Base-by-base conservation (phyloP, 257 asterid species). In the Plantago ovata region DNA sequence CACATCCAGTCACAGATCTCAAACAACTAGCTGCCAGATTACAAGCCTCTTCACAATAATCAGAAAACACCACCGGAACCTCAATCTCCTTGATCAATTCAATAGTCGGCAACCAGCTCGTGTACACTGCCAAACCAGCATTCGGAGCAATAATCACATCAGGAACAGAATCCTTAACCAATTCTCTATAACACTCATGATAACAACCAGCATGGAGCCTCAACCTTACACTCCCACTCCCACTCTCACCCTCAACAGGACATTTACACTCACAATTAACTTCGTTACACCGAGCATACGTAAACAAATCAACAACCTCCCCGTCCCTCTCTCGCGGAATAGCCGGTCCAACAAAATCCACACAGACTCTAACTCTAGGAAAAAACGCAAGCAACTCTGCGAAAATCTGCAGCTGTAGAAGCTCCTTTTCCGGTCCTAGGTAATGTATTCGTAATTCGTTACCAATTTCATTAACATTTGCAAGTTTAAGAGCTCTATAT, bases 361-460 rank as follows among this genome's bases (percentile, higher is more conserved):
- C 77, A 50, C 69, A 81, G 48, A 93, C 41, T 64, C 57, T 59
- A 56, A 74, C 78, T 48, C 87, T 87, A 8, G 97, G 97, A 63
- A 88, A 80, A 69, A 93, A 89, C 55, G 94, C 92, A 54, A 16
- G 78, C 57, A 93, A 69, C 64, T 93, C 98, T 36, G 86, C 85
- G 40, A 93, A 89, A 64, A 76, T 89, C 36, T 78, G 77, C 71
- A 93, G 75, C 61, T 89, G 98, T 71, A 55, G 76, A 52, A 93
- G 84, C 84, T 93, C 97, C 47, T 82, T 84, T 52, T 89, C 98
- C 56, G 98, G 95, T 89, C 97, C 98, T 72, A 93, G 66, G 72
- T 93, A 93, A 77, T 89, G 97, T 73, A 93, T 76, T 69, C 72
- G 39, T 70, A 89, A 70, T 64, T 82, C 81, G 16, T 66, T 64